A percentile compares a stretch with the other conserved stretches of the same genome.
Conservation (phyloP, 164 flowering plant genomes). For the Litsea cubeba region DNA sequence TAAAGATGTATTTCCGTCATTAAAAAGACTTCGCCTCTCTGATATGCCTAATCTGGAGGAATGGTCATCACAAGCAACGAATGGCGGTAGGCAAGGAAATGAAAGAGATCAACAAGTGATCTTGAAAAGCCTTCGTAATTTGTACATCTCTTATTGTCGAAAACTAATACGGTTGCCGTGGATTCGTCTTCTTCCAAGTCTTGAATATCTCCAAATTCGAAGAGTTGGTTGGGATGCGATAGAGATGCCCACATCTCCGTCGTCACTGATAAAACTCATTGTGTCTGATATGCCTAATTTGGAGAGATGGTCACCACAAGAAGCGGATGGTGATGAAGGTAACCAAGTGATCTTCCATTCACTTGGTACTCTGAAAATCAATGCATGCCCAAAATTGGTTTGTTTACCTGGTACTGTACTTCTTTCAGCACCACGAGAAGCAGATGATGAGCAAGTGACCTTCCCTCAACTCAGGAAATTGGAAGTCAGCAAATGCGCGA, state of each 20-base stretch:
- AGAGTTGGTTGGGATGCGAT: too few species aligned
- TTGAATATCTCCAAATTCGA: too few species aligned
- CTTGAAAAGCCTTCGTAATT: not conserved
- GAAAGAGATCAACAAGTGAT: too few species aligned
- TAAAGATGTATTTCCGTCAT: not conserved
- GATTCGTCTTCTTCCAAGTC: too few species aligned
- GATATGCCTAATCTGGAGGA: not conserved
- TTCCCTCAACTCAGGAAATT: too few species aligned
- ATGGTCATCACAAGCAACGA: not conserved
- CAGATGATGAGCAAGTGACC: too few species aligned
- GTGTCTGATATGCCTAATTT: not conserved
- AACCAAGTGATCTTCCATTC: not conserved
- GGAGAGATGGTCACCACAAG: not conserved
- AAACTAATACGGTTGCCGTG: too few species aligned
- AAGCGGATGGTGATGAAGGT: not conserved
- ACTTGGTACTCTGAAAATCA: not conserved
- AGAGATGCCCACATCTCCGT: too few species aligned
- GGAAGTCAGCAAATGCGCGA: too few species aligned
- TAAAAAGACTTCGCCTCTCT: not conserved
- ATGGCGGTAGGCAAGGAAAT: not conserved
- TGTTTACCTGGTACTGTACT: not conserved
- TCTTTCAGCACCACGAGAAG: too few species aligned
- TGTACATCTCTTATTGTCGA: accelerated
- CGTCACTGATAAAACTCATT: too few species aligned
- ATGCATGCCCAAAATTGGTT: not conserved